A percentile compares a stretch with the other conserved stretches of the same genome.
Conservation (phyloP, 352 stramenopile genomes). For the Phytophthora uliginosa region DNA sequence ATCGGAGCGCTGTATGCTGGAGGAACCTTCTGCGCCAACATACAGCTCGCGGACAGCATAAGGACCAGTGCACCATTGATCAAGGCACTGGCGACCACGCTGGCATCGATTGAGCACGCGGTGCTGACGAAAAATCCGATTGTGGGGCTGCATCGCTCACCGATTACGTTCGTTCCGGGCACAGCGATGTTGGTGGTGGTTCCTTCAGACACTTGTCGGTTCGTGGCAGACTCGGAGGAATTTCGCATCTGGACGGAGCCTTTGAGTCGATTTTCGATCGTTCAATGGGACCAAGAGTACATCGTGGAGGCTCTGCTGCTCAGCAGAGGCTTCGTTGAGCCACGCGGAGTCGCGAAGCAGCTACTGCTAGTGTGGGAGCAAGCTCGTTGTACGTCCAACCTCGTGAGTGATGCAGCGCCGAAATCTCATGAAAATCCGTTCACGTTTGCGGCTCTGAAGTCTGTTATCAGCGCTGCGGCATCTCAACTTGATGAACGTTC, state of each 20-base stretch:
- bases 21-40: constrained; percentile 43
- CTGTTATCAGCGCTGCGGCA: constrained; percentile 8
- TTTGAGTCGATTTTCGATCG: constrained; percentile 41
- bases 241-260: constrained; percentile 29
- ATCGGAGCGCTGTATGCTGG: constrained; percentile 52
- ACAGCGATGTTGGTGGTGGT: constrained; percentile 49
- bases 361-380: constrained; percentile 37
- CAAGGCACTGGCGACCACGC: constrained; percentile 32
- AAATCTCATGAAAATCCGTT: constrained; percentile 4
- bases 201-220: neutral
- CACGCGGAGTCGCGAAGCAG: constrained; percentile 23
- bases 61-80: constrained; percentile 22
- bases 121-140: constrained; percentile 46
- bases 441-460: constrained; percentile 26
- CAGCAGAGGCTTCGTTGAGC: constrained; percentile 33
- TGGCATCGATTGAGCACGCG: constrained; percentile 46
- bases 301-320: constrained; percentile 48
- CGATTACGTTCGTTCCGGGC: constrained; percentile 45
- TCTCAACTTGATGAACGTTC: neutral
- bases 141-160: constrained; percentile 34
- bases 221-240: constrained; percentile 11
- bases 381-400: constrained; percentile 1
- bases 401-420: neutral
- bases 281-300: constrained; percentile 36
- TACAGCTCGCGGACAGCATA: constrained; percentile 19